phyloP scores from a whole-genome alignment of 2,329 filamentous ascomycete genomes.

The Botrytis medusae region DNA sequence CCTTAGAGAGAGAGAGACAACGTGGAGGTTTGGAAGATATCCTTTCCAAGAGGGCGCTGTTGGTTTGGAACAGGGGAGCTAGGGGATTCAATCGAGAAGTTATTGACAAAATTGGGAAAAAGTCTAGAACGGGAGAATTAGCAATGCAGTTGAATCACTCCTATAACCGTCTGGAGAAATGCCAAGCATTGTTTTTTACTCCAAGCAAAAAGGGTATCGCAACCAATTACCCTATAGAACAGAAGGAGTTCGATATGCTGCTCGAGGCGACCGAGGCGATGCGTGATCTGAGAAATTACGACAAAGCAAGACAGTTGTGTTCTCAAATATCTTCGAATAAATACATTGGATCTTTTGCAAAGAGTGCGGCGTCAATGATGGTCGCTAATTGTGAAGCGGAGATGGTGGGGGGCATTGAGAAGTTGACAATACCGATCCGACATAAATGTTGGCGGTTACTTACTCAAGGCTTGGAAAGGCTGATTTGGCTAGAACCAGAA shows the following conservation, averaged over 20 bases:
- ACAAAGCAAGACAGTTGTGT: not conserved
- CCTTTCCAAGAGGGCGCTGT: not conserved
- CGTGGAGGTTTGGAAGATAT: not conserved
- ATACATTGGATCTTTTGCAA: constrained; percentile 2
- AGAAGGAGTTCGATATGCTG: constrained; percentile 1
- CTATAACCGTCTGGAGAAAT: constrained; percentile 5
- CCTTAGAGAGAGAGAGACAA: not conserved
- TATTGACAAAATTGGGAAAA: not conserved
- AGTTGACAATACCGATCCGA: not conserved
- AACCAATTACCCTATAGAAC: not conserved
- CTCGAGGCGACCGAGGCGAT: not conserved
- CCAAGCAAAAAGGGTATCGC: not conserved
- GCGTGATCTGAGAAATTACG: not conserved
- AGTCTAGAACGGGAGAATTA: not conserved
- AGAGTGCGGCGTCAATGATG: not conserved
- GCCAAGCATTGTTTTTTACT: not conserved
- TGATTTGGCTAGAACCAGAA: not conserved
- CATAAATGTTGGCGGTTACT: not conserved
- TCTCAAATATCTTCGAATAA: not conserved
- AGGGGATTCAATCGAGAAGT: constrained; percentile 11
- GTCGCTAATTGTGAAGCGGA: not conserved
- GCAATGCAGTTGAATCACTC: not conserved
- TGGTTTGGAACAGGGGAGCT: constrained; percentile 2
- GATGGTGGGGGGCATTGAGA: not conserved
- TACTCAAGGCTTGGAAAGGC: not conserved